Base-by-base conservation (phyloP, 192 early-diverging fungal genomes). In the Haplosporangium gracile region DNA sequence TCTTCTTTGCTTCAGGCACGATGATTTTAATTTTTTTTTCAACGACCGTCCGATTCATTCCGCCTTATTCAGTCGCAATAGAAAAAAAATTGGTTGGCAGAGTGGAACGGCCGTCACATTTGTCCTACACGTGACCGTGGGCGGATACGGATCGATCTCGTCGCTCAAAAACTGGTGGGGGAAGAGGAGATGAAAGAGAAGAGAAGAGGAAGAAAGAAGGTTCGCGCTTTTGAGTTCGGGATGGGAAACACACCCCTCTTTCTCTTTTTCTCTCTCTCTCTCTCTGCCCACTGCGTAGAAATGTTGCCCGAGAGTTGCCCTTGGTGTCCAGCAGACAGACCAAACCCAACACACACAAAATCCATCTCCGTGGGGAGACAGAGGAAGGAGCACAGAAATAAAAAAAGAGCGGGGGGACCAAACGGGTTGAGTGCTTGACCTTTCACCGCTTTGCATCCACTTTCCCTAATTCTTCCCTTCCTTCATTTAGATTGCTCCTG, bases 61-160 rank as follows among this genome's bases (percentile, higher is more conserved):
- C 5, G 51, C 1, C 36, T 9, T 81, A 81, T 81, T 81, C 73
- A 81, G 38, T 81, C 57, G 11, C 75, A 47, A 81, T 65, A 42
- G 36, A 39, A 75, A 78, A 83, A 83, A 83, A 79, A 85, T 40
- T 47, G 26, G 51, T 7, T 73, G 73, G 77, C 82, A 79, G 77
- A 85, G 82, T 85, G 82, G 82, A 85, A 85, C 22, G 22, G 74
- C 82, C 68, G 82, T 85, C 82, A 68, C 82, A 68, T 68, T 38
- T 51, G 26, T 24, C 49, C 18, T 51, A 9, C n/a, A 55, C 53
- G 47, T 49, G 45, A 39, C 40, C 71, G 60, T 65, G 60, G 60
- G 60, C 29, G 60, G 60, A 32, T 29, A 65, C 60, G 60, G 60
- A 65, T n/a, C 1, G 60, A 65, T 15, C 68, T 38, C 34, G 36